A percentile compares a stretch with the other conserved stretches of the same genome.
Conservation (phyloP, 768 basidiomycete species). For the Hysterangium stoloniferum region DNA sequence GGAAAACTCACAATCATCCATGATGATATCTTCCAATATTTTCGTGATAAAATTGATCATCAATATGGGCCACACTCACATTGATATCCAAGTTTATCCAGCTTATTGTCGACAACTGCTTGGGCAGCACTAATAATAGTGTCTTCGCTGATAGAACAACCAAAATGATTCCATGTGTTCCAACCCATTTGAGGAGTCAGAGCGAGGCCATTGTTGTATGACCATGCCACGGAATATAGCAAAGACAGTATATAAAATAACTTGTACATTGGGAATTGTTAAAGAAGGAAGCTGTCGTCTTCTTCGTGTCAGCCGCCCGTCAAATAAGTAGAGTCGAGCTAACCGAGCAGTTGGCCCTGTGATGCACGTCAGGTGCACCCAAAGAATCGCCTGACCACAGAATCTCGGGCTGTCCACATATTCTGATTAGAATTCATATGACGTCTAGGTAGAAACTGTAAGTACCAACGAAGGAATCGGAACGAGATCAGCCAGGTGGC, state of each 20-base stretch:
- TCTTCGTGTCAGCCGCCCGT: too few species aligned
- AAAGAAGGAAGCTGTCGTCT: too few species aligned
- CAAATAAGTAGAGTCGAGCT: too few species aligned
- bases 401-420: too few species aligned
- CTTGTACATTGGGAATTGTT: too few species aligned
- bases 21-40: conserved; percentile 24
- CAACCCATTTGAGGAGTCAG: conserved; percentile 31
- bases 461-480: too few species aligned
- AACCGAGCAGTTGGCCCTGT: too few species aligned
- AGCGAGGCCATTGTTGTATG: conserved; percentile 24
- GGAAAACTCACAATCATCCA: conserved; percentile 32
- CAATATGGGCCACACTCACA: conserved; percentile 20
- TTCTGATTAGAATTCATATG: too few species aligned
- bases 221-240: not conserved
- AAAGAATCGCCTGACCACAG: too few species aligned
- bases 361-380: too few species aligned
- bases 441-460: too few species aligned
- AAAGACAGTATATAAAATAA: not conserved
- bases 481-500: too few species aligned
- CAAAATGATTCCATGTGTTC: conserved; percentile 34
- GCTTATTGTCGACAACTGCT: conserved; percentile 24
- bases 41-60: not conserved
- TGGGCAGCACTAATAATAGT: conserved; percentile 28
- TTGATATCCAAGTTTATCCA: conserved; percentile 30
- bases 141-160: conserved; percentile 30